phyloP scores from a whole-genome alignment of 2,329 filamentous ascomycete genomes.

The Exophiala bonariae region DNA sequence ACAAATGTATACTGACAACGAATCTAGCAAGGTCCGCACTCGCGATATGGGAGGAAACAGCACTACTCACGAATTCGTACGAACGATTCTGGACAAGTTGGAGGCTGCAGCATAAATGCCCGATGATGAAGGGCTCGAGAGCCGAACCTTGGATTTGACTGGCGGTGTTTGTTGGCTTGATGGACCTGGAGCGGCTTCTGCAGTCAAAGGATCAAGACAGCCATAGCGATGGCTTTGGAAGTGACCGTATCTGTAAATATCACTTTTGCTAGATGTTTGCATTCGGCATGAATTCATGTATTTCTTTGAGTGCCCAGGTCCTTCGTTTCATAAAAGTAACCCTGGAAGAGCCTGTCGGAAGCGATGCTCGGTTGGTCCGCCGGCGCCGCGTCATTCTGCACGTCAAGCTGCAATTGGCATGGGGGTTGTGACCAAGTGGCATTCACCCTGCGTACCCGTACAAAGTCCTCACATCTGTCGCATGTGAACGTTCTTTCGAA shows the following conservation, averaged over 20 bases:
- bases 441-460: not conserved
- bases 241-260: no score
- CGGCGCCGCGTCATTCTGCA: no score
- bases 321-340: no score
- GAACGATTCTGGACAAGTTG: slow-evolving; percentile 93
- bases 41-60: slow-evolving; percentile 92
- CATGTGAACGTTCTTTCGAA: slow-evolving; percentile 16
- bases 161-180: no score
- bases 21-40: slow-evolving; percentile 74
- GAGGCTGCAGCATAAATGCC: slow-evolving; percentile 63
- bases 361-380: not conserved
- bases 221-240: no score
- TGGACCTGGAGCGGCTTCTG: no score
- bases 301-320: no score
- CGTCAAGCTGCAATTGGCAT: no score
- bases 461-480: not conserved
- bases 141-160: not conserved
- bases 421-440: no score
- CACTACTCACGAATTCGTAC: slow-evolving; percentile 92
- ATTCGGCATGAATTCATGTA: no score
- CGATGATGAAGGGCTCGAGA: not conserved
- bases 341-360: not conserved
- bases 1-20: slow-evolving; percentile 1
- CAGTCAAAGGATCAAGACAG: no score
- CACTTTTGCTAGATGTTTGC: no score